A percentile compares a stretch with the other conserved stretches of the same genome.
phyloP scores from a whole-genome alignment of 257 asterid genomes.

The Nicotiana attenuata region DNA sequence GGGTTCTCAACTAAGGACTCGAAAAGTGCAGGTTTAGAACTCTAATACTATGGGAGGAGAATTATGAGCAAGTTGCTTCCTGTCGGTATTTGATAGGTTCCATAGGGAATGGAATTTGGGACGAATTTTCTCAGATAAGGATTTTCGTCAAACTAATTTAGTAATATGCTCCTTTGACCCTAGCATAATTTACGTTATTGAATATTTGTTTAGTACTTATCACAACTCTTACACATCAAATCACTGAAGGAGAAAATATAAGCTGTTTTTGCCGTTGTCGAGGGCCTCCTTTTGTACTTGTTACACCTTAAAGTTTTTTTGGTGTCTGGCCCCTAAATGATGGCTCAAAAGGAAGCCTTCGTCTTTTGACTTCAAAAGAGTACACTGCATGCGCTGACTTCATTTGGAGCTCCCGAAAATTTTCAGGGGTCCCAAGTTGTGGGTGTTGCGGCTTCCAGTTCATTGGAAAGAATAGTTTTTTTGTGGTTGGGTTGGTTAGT shows the following conservation, averaged over 20 bases:
- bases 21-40: background rate
- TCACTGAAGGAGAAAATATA: background rate
- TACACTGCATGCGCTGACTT: background rate
- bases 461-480: background rate
- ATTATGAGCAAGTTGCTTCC: background rate
- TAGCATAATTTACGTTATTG: background rate
- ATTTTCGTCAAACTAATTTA: too few species aligned
- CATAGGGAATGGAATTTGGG: background rate
- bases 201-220: background rate
- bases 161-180: background rate
- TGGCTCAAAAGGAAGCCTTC: background rate
- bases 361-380: background rate
- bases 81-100: background rate
- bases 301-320: background rate
- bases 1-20: background rate
- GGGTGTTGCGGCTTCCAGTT: background rate
- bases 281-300: background rate
- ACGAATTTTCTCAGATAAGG: background rate
- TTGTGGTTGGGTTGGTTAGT: background rate
- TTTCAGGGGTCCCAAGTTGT: background rate
- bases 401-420: background rate
- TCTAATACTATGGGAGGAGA: background rate
- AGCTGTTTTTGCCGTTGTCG: background rate
- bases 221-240: background rate
- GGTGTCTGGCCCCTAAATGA: background rate